Base-by-base conservation (phyloP, 805 yeast genomes). In the Hanseniaspora jakobsenii region DNA sequence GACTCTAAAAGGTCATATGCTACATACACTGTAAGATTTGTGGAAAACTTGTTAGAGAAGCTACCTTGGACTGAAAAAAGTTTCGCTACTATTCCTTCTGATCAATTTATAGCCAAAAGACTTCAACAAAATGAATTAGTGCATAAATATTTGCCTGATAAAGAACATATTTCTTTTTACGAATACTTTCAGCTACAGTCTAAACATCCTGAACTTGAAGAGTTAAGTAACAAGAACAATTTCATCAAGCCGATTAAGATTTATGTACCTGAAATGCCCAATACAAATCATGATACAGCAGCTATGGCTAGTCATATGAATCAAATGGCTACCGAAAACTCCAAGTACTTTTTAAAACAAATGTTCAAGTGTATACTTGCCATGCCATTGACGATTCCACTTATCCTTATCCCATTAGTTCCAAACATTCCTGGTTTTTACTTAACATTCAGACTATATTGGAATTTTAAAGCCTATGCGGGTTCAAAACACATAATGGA, bases 401-500 rank as follows among this genome's bases (percentile, higher is more conserved):
- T 87, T 34, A 86, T 84, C 0, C 53, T 85, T 34, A 56, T 89
- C 0, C 97, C 97, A 0, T 67, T 87, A n/a, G 59, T 86, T 3
- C 97, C 97, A 17, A 87, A 87, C 54, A 73, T 87, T 17, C 97
- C 97, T 0, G 95, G 95, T 0, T 81, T 89, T 55, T 89, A 85
- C 55, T 61, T 87, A 34, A 68, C 81, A 2, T 87, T 81, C 57
- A 68, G 97, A 49, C 69, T 81, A 16, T 87, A 85, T 63, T 84
- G 95, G 57, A 84, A 89, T 58, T 69, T 78, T 56, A 81, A 80
- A 53, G 95, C 95, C 0, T 65, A 71, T 49, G 58, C 73, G 32
- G 95, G 95, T 0, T 81, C 83, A 4, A 65, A 69, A 50, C 91
- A 84, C 56, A 61, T 87, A 49, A 62, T 68, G 27, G 71, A 70